Base-by-base conservation (phyloP, 2,329 filamentous ascomycete species). In the Alternaria panax region DNA sequence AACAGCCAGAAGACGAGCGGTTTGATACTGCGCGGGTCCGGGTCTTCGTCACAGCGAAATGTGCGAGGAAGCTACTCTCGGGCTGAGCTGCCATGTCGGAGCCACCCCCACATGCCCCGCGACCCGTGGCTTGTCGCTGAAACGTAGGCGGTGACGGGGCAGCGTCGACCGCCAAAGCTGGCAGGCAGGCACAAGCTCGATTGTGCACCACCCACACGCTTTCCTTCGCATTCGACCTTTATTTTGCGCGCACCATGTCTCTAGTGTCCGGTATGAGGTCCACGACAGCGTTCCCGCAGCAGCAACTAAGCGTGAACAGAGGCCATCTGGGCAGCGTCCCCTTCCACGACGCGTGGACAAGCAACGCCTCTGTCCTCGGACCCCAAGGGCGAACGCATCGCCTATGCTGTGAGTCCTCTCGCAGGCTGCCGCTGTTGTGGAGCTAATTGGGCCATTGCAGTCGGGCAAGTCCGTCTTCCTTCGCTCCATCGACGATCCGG, bases 401-500 rank as follows among this genome's bases (percentile, higher is more conserved):
- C 92, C 60, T 99, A 99, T 79, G 92, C 94, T 62, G 93, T 96
- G 89, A 56, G 28, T 41, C 4, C 30, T 11, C 20, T 14, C 9
- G 11, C 4, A 11, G 28, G 5, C 9, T 30, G 18, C 6, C 47
- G 38, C 48, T 27, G 46, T 28, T 16, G 5, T 27, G 5, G 32
- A 53, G 60, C 60, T 66, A 52, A 62, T 54, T 47, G 16, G n/a
- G 28, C 42, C 24, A 32, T 7, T 45, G 12, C 69, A 96, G 92
- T 94, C 93, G 53, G 93, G 92, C 75, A 98, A 98, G 84, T 98
- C 94, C 63, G 90, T 99, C 80, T 98, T 97, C 81, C 85, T 99
- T 47, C 92, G 95, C 70, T 93, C 90, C 64, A 97, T 99, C 82
- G 94, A 99, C 81, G 83, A 95, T 76, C 94, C 94, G 52, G 86